Conservation (phyloP, 306 rosid species). For the Fragaria ananassa region DNA sequence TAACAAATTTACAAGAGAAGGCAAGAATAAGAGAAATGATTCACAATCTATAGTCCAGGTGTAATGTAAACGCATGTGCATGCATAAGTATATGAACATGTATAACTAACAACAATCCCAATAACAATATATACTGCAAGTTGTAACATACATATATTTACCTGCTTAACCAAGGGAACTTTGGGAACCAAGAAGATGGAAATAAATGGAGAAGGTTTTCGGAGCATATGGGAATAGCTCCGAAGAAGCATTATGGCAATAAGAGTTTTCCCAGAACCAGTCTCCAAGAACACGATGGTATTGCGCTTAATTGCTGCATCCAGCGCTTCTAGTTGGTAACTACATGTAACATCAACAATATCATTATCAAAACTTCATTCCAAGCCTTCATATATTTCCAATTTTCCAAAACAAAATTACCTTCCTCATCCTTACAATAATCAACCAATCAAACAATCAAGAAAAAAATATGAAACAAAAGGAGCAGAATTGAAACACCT, state of each 20-base stretch:
- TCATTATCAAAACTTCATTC: not conserved
- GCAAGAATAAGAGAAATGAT: not conserved
- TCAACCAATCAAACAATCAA: not conserved
- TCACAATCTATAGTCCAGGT: not conserved
- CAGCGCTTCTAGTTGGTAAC: conserved; percentile 82
- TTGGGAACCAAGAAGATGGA: conserved; percentile 79
- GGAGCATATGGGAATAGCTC: conserved; percentile 59
- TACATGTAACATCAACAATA: conserved; percentile 19
- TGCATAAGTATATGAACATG: not conserved
- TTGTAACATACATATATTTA: conserved; percentile 21
- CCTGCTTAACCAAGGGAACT: conserved; percentile 83
- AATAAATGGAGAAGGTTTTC: conserved; percentile 58
- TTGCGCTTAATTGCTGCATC: conserved; percentile 56
- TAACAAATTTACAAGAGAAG: conserved; percentile 13
- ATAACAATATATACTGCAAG: not conserved
- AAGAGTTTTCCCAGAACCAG: conserved; percentile 92
- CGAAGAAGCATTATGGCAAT: conserved; percentile 86
- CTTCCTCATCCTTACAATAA: not conserved
- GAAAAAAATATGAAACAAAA: not conserved
- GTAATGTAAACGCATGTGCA: not conserved
- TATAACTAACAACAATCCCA: not conserved
- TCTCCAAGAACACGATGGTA: conserved; percentile 71
- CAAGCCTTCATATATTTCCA: not conserved
- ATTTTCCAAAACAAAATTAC: no score
- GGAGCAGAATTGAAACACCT: conserved; percentile 27